phyloP scores from a whole-genome alignment of 2,329 filamentous ascomycete species.

The Furcasterigmium furcatum region DNA sequence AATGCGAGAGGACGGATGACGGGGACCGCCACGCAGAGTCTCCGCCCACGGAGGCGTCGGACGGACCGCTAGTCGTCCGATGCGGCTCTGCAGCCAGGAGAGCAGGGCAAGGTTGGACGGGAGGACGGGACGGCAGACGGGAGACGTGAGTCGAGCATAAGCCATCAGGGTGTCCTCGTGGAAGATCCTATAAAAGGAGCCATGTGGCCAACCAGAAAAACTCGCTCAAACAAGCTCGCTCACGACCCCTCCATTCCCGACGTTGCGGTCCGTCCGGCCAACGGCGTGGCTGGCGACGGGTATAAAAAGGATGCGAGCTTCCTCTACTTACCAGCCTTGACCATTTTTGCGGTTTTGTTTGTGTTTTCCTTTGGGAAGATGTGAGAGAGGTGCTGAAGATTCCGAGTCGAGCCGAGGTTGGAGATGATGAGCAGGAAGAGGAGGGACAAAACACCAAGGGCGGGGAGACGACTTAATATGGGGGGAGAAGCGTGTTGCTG shows the following conservation, averaged over 20 bases:
- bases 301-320: conserved; percentile 11
- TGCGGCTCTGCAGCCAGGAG: not conserved
- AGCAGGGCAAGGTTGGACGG: too few species aligned
- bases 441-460: conserved; percentile 6
- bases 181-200: conserved; percentile 9
- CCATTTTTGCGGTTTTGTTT: conserved; percentile 74
- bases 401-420: conserved; percentile 5
- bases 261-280: not conserved
- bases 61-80: too few species aligned
- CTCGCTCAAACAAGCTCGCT: conserved; percentile 58
- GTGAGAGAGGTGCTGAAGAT: not conserved
- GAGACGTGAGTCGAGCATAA: conserved; percentile 9
- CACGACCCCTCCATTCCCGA: conserved; percentile 18
- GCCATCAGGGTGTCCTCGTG: conserved; percentile 24
- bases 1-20: not conserved
- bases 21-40: too few species aligned
- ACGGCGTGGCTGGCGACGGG: conserved; percentile 17
- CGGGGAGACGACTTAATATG: conserved; percentile 3
- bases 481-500: not conserved
- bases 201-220: conserved; percentile 33
- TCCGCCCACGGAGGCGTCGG: too few species aligned
- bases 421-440: conserved; percentile 6
- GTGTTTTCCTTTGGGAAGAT: conserved; percentile 15
- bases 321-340: conserved; percentile 83
- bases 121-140: too few species aligned